Evolutionary conservation across 2,329 filamentous ascomycete genomes (phyloP).

Genomic region (Pseudogymnoascus sp.): DNA sequence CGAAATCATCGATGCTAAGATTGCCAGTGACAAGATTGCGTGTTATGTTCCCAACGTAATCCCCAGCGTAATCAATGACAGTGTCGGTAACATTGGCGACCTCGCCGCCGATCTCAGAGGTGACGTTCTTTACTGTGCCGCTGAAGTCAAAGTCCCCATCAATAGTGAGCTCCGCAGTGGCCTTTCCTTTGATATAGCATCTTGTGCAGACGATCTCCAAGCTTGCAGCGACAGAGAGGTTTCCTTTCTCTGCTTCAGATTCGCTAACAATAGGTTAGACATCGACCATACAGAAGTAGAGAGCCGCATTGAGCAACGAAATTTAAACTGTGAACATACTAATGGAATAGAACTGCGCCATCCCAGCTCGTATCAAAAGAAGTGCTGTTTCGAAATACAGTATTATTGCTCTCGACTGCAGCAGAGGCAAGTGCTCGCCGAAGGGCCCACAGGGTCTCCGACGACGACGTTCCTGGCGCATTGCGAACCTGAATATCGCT

Average conservation of each 20-base stretch:
- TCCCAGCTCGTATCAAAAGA: slow-evolving; percentile 35
- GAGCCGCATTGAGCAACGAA: slow-evolving; percentile 10
- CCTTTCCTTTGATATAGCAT: slow-evolving; percentile 44
- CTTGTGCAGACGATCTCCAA: slow-evolving; percentile 40
- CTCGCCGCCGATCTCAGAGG: slow-evolving; percentile 27
- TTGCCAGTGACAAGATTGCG: slow-evolving; percentile 22
- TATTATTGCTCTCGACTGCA: slow-evolving; percentile 19
- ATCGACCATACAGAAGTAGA: not conserved
- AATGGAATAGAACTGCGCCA: slow-evolving; percentile 32
- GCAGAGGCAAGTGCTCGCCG: slow-evolving; percentile 19
- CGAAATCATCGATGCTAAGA: slow-evolving; percentile 22
- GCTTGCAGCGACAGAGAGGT: slow-evolving; percentile 19
- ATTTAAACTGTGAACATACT: slow-evolving; percentile 19
- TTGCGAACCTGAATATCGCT: slow-evolving; percentile 22
- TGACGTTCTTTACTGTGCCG: slow-evolving; percentile 30
- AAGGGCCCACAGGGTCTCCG: slow-evolving; percentile 21
- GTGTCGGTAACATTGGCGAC: slow-evolving; percentile 31
- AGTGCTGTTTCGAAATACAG: slow-evolving; percentile 26
- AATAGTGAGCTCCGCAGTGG: slow-evolving; percentile 37
- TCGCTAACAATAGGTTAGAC: slow-evolving; percentile 10
- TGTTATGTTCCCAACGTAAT: slow-evolving; percentile 22
- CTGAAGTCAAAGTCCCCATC: slow-evolving; percentile 35
- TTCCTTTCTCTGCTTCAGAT: slow-evolving; percentile 14
- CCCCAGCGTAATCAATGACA: slow-evolving; percentile 21
- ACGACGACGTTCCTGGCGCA: slow-evolving; percentile 16